Evolutionary conservation across 2,329 filamentous ascomycete genomes (phyloP), one percentile per base, ranked within the genome.

Genomic region (Alternaria dauci): DNA sequence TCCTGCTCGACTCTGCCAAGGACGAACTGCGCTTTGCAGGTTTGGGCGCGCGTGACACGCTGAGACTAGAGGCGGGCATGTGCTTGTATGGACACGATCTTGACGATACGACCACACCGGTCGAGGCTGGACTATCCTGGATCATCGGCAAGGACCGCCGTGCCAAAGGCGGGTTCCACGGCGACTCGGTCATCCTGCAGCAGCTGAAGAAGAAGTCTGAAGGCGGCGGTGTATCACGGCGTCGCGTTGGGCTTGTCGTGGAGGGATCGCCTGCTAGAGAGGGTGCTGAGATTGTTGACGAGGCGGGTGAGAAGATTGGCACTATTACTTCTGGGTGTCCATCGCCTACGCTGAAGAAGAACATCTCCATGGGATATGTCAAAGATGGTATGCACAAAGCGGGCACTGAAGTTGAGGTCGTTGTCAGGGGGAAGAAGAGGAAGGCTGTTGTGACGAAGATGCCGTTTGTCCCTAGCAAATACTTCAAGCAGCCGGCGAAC

Each of bases 21-120:
- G 89, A 89, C 26, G 87, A 89, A 11, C 83, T 97, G 16, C 90
- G 91, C 73, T 86, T 97, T 46, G 93, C 94, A 2, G 95, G 95
- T 3, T 86, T 99, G 0, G 95, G 94, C 9, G 93, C 95, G 2
- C 88, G 95, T 66, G 95, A 99, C 79, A 96, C 91, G 63, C 87
- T 99, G 61, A 89, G 95, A 47, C 88, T 99, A 30, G 95, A 99
- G 82, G 95, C 95, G 0, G 95, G 95, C 62, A 96, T 99, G 94
- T 99, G 95, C 80, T 86, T 99, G n/a, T 99, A 99, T 81, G 95
- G 95, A n/a, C 93, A 98, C 81, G 95, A 99, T 78, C 87, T 99
- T 38, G 89, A 96, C 77, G 94, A 97, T 59, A 83, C 82, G 0
- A 90, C 87, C 11, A 91, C 90, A 1, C 89, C 90, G 1, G 88